Conservation (phyloP, 116 monocot genomes). For the Papilionanthe hybrid region DNA sequence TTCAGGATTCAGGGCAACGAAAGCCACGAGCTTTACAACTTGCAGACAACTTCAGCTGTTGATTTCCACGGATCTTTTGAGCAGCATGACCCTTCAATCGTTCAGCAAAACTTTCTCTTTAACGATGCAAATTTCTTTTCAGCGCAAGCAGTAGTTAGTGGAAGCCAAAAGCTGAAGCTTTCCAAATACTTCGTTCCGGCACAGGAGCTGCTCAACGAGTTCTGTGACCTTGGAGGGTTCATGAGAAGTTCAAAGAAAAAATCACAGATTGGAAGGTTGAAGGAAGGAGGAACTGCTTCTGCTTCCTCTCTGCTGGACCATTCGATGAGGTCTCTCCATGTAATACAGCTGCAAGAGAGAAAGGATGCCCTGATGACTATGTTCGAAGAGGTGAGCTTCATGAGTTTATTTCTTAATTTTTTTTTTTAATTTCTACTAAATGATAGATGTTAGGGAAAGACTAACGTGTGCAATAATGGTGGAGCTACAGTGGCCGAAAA, state of each 20-base stretch:
- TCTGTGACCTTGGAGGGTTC: slow-evolving; percentile 34
- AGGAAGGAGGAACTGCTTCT: slow-evolving; percentile 15
- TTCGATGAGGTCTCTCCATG: slow-evolving; percentile 15
- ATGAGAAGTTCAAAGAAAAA: background rate
- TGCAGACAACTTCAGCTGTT: slow-evolving; percentile 20
- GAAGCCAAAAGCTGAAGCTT: slow-evolving; percentile 10
- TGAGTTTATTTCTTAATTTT: background rate
- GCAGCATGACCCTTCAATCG: background rate
- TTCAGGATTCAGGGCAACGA: slow-evolving; percentile 19
- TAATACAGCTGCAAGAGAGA: slow-evolving; percentile 28
- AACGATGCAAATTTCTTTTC: too few relatives aligned
- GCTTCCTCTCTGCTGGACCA: slow-evolving; percentile 2
- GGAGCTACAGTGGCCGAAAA: slow-evolving; percentile 14
- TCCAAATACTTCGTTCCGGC: slow-evolving; percentile 27
- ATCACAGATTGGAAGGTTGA: background rate
- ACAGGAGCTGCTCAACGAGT: slow-evolving; percentile 38
- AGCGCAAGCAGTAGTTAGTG: background rate
- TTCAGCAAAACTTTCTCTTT: background rate
- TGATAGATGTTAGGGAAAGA: background rate
- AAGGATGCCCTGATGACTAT: slow-evolving; percentile 33
- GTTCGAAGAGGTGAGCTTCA: slow-evolving; percentile 58
- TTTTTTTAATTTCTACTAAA: background rate
- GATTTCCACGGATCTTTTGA: slow-evolving; percentile 2
- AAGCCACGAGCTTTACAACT: slow-evolving; percentile 31
- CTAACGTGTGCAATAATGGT: slow-evolving; percentile 9